Percentiles rank a stretch among this genome's conserved stretches.
Evolutionary conservation across 1,284 basidiomycete species (phyloP).

Genomic region (Rhodotorula sp.): DNA sequence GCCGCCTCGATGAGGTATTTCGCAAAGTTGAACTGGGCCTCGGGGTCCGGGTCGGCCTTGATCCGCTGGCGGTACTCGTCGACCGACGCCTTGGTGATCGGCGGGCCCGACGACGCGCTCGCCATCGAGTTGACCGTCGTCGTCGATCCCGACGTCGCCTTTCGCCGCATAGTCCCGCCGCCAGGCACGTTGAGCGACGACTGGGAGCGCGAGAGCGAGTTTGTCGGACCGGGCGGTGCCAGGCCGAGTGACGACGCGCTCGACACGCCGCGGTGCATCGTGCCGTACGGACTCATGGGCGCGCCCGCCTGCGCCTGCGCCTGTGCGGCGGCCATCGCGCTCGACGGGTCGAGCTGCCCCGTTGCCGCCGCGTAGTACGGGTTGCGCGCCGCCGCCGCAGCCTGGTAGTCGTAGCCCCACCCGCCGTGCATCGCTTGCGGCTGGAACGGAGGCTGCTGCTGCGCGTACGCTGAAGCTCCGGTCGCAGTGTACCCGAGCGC

Average conservation of each 20-base stretch:
- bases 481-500: neutral
- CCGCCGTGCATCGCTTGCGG: slow-evolving; percentile 27
- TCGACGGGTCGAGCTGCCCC: slow-evolving; percentile 30
- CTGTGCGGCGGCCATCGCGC: neutral
- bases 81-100: slow-evolving; percentile 80
- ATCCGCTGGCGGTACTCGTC: slow-evolving; percentile 95
- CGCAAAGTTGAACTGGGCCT: slow-evolving; percentile 96
- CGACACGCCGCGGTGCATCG: slow-evolving; percentile 32
- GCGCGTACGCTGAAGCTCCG: neutral
- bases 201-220: slow-evolving; percentile 24
- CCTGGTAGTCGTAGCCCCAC: slow-evolving; percentile 37
- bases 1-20: slow-evolving; percentile 99
- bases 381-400: slow-evolving; percentile 34
- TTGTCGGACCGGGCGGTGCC: neutral
- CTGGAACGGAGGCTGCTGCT: slow-evolving; percentile 21
- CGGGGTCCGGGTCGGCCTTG: slow-evolving; percentile 96
- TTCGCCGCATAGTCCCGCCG: slow-evolving; percentile 26
- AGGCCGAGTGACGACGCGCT: slow-evolving; percentile 26
- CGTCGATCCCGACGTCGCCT: slow-evolving; percentile 19
- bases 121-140: slow-evolving; percentile 4
- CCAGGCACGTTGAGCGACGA: slow-evolving; percentile 31
- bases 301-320: slow-evolving; percentile 7
- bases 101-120: slow-evolving; percentile 26
- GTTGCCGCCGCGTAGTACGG: slow-evolving; percentile 44
- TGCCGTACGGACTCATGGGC: neutral